These are phyloP conservation scores for Euphrasia arctica DNA, from an alignment of 305 asterid genomes.

Conservation along the genomic window DNA sequence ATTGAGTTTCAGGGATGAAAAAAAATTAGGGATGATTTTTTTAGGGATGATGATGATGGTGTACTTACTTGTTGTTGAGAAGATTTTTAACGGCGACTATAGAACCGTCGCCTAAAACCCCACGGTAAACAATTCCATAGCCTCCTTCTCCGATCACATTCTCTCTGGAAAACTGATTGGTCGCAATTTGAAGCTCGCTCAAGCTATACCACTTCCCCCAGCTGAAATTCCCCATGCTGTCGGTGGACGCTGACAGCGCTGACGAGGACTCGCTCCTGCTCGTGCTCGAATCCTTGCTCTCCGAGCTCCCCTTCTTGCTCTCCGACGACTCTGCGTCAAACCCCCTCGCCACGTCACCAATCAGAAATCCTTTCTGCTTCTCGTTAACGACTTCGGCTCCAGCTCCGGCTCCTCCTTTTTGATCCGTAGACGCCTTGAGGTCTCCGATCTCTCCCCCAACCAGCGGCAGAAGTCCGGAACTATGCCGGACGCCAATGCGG, in stretches of 20 bases:
- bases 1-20: too few relatives aligned
- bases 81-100: constrained; percentile 81
- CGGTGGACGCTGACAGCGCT: constrained; percentile 54
- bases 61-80: constrained; percentile 69
- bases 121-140: constrained; percentile 80
- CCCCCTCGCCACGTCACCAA: constrained; percentile 36
- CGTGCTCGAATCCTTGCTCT: constrained; percentile 62
- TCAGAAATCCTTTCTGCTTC: constrained; percentile 40
- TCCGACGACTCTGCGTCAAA: constrained; percentile 37
- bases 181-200: constrained; percentile 72
- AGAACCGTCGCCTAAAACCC: constrained; percentile 59
- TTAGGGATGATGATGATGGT: not conserved
- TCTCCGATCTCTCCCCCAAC: constrained; percentile 39
- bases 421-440: constrained; percentile 31
- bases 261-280: constrained; percentile 59
- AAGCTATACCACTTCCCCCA: constrained; percentile 89
- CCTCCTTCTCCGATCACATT: constrained; percentile 94
- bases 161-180: constrained; percentile 52
- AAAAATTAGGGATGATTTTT: too few relatives aligned
- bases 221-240: constrained; percentile 45
- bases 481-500: constrained; percentile 34
- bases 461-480: constrained; percentile 58
- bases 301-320: constrained; percentile 57
- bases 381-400: constrained; percentile 17
- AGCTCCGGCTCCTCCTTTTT: constrained; percentile 17